Conservation (phyloP, 768 basidiomycete genomes). For the Leccinum broughii region DNA sequence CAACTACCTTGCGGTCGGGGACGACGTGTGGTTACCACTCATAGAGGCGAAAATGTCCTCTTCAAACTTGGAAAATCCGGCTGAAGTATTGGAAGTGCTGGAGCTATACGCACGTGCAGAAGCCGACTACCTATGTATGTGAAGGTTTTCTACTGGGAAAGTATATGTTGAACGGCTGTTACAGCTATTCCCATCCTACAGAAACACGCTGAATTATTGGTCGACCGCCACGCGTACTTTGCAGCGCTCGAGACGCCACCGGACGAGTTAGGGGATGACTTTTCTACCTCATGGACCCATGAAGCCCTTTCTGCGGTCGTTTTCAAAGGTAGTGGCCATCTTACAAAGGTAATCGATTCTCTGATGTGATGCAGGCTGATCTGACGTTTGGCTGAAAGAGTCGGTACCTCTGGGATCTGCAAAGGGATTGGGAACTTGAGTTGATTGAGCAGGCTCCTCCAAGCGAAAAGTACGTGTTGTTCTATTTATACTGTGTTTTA, state of each 20-base stretch:
- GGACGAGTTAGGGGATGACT: conserved; percentile 54
- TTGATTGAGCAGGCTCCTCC: conserved; percentile 50
- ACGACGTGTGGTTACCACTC: conserved; percentile 75
- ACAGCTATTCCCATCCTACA: conserved; percentile 75
- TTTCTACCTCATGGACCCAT: conserved; percentile 64
- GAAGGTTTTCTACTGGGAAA: conserved; percentile 4
- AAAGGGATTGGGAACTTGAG: conserved; percentile 75
- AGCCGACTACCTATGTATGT: conserved; percentile 78
- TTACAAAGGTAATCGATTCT: conserved; percentile 53
- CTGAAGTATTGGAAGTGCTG: conserved; percentile 56
- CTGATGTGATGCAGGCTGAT: conserved; percentile 7
- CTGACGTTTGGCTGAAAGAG: conserved; percentile 47
- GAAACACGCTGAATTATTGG: conserved; percentile 65
- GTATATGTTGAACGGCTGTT: conserved; percentile 20
- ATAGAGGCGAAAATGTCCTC: conserved; percentile 53
- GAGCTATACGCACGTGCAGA: conserved; percentile 66
- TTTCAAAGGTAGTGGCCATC: conserved; percentile 56
- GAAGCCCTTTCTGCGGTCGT: conserved; percentile 54
- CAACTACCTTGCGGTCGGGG: conserved; percentile 60
- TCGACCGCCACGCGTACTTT: conserved; percentile 39
- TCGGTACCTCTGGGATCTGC: conserved; percentile 66
- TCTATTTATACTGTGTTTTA: not conserved
- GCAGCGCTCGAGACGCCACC: conserved; percentile 41
- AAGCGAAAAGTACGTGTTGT: conserved; percentile 44
- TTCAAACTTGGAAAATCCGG: conserved; percentile 50